Base-by-base conservation (phyloP, 805 yeast species). In the Saccharomycopsis sp. region DNA sequence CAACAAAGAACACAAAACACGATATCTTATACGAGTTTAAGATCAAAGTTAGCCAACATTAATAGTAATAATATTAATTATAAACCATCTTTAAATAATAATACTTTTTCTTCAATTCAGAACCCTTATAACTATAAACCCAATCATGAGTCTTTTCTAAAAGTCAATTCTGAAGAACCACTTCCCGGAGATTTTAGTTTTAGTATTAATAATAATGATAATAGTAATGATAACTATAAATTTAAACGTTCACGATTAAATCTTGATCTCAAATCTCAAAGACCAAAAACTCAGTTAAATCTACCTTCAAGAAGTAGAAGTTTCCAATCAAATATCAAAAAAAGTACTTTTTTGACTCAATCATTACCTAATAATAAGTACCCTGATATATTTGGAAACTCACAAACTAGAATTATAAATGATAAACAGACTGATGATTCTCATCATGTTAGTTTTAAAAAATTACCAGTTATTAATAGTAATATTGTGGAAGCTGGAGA, bases 401-500 rank as follows among this genome's bases (percentile, higher is more conserved):
- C 33, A 5, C 20, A 31, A 5, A 31, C 33, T 14, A 14, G 33
- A 31, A 14, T 31, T 6, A 9, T 10, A 14, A 6, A 4, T 20
- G 5, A 12, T 20, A 14, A 5, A 5, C 4, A 14, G 27, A 32
- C 19, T 15, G 21, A 8, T 4, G 21, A 8, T 31, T 14, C 21
- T n/a, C 15, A 28, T 28, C 31, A 10, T n/a, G n/a, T 5, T 21
- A 31, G 21, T 18, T 31, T 31, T 31, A 31, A 8, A 8, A 31
- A 14, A 5, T 18, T 31, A 17, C 21, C 6, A 31, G 17, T 5
- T 6, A 5, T 31, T 15, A 15, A n/a, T 14, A 28, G 15, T 5
- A 28, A 28, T 28, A n/a, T 9, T 10, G 36, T 38, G 2, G 38
- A 14, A 17, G 37, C 38, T 8, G 42, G 42, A 3, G 42, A 39